These are phyloP conservation scores for Sarocladium oryzae DNA, from an alignment of 2,329 filamentous ascomycete species.

Conservation along the genomic window DNA sequence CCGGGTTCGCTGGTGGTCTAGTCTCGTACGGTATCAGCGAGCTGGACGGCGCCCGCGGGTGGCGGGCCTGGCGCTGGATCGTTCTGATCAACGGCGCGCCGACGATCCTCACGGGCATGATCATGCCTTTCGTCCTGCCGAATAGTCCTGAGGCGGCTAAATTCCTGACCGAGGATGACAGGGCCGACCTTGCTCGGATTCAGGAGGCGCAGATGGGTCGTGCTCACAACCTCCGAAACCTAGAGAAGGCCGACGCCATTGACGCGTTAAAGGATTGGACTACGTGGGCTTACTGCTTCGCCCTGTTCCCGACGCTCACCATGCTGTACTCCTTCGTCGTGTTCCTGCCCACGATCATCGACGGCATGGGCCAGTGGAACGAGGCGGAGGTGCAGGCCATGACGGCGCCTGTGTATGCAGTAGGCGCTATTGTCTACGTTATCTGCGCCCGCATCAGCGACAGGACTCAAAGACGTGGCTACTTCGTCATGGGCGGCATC, in stretches of 20 bases:
- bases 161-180: slow-evolving; percentile 9
- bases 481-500: slow-evolving; percentile 46
- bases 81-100: slow-evolving; percentile 47
- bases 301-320: slow-evolving; percentile 50
- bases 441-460: slow-evolving; percentile 52
- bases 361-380: slow-evolving; percentile 50
- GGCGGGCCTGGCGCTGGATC: slow-evolving; percentile 62
- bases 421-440: slow-evolving; percentile 57
- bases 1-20: slow-evolving; percentile 58
- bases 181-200: slow-evolving; percentile 38
- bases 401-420: slow-evolving; percentile 60
- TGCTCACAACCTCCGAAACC: slow-evolving; percentile 30
- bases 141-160: slow-evolving; percentile 50
- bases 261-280: slow-evolving; percentile 39
- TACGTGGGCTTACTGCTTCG: slow-evolving; percentile 46
- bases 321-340: slow-evolving; percentile 59
- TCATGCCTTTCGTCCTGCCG: slow-evolving; percentile 50
- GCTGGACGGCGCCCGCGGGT: slow-evolving; percentile 52
- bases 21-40: slow-evolving; percentile 59
- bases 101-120: slow-evolving; percentile 42
- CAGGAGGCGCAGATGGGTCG: slow-evolving; percentile 35
- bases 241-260: not conserved
- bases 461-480: slow-evolving; percentile 45
- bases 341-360: slow-evolving; percentile 38
- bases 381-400: slow-evolving; percentile 56